Base-by-base conservation (phyloP, 768 basidiomycete genomes). In the Pleurotus eryngii region DNA sequence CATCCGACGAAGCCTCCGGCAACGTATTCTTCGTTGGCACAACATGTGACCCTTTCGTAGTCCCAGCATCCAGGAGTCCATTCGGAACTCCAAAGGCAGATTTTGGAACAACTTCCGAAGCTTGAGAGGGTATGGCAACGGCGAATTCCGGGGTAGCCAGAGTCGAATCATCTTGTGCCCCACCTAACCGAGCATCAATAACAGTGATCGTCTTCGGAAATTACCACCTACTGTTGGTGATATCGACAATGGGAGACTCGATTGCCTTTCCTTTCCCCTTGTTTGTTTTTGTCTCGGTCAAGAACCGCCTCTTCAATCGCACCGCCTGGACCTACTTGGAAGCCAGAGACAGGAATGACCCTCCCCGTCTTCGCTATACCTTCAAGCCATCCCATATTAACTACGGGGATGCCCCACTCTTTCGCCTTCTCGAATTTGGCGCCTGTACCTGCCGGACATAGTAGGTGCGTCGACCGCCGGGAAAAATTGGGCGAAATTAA, bases 331-430 rank as follows among this genome's bases (percentile, higher is more conserved):
- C 46, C 58, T 8, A 53, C 49, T 24, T 54, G 39, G 60, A 74
- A 77, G 18, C 63, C 65, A 8, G 70, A 58, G 3, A 68, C 61
- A 0, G 51, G 24, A 0, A 81, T 81, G 38, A 90, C 66, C 1
- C 46, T 49, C 0, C 89, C 91, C 0, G 70, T 76, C 24, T 64
- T 67, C 7, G 80, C 85, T 60, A 92, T 81, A 0, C 74, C 72
- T 11, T 76, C 75, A 15, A 97, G 66, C 92, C 93, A 97, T 7
- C 72, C 74, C 68, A 88, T 74, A 38, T 79, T 76, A 18, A 95
- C 77, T n/a, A 90, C 82, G 0, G 87, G 85, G 6, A 89, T 81
- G 12, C 77, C 78, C 94, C 95, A 96, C 66, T 91, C 84, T 39
- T 68, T 65, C 2, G 94, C 92, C 67, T 87, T 92, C 14, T 86